Evolutionary conservation across 495 filamentous ascomycete species (phyloP).

Genomic region (Cercophora newfieldiana): DNA sequence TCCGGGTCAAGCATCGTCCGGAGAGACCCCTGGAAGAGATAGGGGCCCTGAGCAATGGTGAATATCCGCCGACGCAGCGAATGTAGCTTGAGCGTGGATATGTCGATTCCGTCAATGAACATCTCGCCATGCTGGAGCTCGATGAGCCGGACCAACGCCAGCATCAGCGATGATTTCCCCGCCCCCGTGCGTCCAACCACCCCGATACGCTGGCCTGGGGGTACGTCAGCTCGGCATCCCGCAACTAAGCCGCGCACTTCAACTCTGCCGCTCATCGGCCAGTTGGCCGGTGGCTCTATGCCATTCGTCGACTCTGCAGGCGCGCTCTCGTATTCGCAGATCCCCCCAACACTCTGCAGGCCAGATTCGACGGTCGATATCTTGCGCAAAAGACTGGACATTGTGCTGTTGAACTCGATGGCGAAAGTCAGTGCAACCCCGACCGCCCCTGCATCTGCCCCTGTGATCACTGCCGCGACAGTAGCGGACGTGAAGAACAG

Average conservation of each 20-base stretch:
- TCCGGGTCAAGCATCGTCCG: conserved; percentile 54
- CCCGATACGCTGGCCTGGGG: conserved; percentile 47
- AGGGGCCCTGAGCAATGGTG: conserved; percentile 57
- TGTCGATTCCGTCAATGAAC: conserved; percentile 52
- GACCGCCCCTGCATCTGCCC: conserved; percentile 63
- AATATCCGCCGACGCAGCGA: conserved; percentile 50
- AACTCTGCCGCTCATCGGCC: conserved; percentile 45
- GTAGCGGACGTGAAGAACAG: conserved; percentile 61
- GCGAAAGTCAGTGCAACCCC: conserved; percentile 56
- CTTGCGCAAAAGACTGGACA: conserved; percentile 50
- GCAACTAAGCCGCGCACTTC: conserved; percentile 43
- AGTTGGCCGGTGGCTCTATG: conserved; percentile 38
- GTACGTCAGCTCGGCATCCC: conserved; percentile 42
- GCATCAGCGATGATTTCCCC: conserved; percentile 45
- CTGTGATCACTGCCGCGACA: conserved; percentile 52
- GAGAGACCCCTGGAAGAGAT: conserved; percentile 53
- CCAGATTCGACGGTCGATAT: conserved; percentile 50
- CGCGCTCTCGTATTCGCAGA: conserved; percentile 41
- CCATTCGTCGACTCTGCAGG: conserved; percentile 37
- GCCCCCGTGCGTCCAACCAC: conserved; percentile 54
- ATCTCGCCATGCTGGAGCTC: conserved; percentile 46
- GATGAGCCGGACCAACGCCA: conserved; percentile 52
- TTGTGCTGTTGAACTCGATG: conserved; percentile 53
- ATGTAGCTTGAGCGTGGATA: conserved; percentile 47
- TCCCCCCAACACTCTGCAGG: conserved; percentile 42